These are phyloP conservation scores for Clitoria ternatea DNA, from an alignment of 306 rosid species.

Conservation along the genomic window DNA sequence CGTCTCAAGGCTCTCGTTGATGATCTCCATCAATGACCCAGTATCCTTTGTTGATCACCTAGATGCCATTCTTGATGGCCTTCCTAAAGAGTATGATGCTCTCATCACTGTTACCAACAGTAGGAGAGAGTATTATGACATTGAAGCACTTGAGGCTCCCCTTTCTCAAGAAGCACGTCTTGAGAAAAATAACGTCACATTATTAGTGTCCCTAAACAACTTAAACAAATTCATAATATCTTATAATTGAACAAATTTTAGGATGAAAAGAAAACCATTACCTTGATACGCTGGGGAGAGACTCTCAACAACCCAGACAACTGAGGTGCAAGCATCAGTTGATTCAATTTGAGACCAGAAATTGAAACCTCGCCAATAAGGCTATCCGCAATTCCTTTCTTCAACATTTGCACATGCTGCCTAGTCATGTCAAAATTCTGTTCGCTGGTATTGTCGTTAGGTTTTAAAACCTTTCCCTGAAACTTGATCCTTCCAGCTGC, in stretches of 20 bases:
- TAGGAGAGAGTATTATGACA: too few relatives aligned
- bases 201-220: too few relatives aligned
- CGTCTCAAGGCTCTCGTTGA: too few relatives aligned
- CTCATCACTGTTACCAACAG: too few relatives aligned
- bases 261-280: conserved; percentile 31
- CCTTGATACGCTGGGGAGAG: conserved; percentile 72
- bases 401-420: conserved; percentile 32
- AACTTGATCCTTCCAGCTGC: conserved; percentile 84
- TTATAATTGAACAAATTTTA: not conserved
- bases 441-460: conserved; percentile 32
- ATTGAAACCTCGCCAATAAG: conserved; percentile 77
- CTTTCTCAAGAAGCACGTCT: too few relatives aligned
- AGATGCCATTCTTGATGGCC: too few relatives aligned
- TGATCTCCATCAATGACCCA: too few relatives aligned
- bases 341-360: conserved; percentile 87
- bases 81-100: too few relatives aligned
- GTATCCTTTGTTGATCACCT: too few relatives aligned
- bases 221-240: conserved; percentile 7
- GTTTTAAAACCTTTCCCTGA: conserved; percentile 70
- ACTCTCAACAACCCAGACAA: conserved; percentile 68
- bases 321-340: conserved; percentile 88
- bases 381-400: conserved; percentile 46
- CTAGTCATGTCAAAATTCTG: conserved; percentile 44
- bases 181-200: too few relatives aligned
- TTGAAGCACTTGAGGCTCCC: too few relatives aligned